Evolutionary conservation across 1,139 yeast species (phyloP).

Genomic region (Casaregolazyma suthepensis): DNA sequence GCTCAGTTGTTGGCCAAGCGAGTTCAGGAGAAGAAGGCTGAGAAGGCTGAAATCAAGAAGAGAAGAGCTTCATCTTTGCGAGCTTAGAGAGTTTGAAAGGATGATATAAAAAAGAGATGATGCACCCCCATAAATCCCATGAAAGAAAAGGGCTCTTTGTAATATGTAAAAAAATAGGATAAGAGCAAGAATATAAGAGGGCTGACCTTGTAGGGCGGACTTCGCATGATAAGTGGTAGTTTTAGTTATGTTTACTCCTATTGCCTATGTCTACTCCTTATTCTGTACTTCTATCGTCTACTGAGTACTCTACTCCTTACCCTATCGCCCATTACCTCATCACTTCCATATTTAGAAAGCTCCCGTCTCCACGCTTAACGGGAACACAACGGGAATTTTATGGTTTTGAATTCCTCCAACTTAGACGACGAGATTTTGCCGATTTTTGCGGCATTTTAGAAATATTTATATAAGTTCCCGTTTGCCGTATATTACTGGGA

Average conservation of each 20-base stretch:
- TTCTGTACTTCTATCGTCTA: too few species aligned
- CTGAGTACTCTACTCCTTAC: too few species aligned
- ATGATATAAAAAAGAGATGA: not conserved
- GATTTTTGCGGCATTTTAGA: not conserved
- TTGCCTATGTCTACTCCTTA: too few species aligned
- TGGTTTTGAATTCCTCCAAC: not conserved
- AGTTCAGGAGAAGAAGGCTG: constrained; percentile 96
- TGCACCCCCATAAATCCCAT: not conserved
- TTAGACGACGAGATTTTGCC: not conserved
- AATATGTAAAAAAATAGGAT: constrained; percentile 1
- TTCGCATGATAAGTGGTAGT: too few species aligned
- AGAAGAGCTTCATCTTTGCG: constrained; percentile 83
- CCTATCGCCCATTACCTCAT: too few species aligned
- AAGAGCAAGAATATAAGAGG: constrained; percentile 3
- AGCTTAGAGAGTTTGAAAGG: constrained; percentile 8
- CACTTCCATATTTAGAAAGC: not conserved
- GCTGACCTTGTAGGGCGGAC: too few species aligned
- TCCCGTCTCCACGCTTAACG: not conserved
- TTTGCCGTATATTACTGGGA: not conserved
- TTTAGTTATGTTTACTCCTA: too few species aligned
- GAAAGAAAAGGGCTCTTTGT: not conserved
- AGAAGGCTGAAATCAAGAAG: constrained; percentile 96
- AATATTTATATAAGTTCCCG: not conserved
- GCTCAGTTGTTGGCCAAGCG: constrained; percentile 98
- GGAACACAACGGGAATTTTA: not conserved